Evolutionary conservation across 2,329 filamentous ascomycete genomes (phyloP), one percentile per base, ranked within the genome.

Genomic region (Aaosphaeria arxii): DNA sequence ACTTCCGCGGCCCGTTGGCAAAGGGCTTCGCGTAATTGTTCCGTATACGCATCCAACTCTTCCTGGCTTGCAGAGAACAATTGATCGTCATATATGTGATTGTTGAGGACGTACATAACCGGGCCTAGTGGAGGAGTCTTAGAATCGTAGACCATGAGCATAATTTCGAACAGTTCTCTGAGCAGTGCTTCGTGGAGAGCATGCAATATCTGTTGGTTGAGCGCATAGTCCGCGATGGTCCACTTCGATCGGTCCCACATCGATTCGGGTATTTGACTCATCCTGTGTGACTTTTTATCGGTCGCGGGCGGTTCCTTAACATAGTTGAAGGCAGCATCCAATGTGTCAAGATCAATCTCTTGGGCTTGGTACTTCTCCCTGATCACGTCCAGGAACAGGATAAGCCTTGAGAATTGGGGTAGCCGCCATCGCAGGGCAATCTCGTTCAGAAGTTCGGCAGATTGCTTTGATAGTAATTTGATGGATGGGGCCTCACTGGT

Each of bases 381-480:
- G 5, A 90, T 81, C 47, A 95, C 88, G 72, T 97, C 94, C 33
- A 97, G 74, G 59, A 96, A 86, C 5, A 92, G 73, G 5, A 95
- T 84, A 44, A 90, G 78, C 40, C 91, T 83, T 4, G 90, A 89
- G 62, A 86, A 90, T 55, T 87, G 85, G 2, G 92, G 91, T 52
- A 99, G 80, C 43, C 94, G 86, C 94, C 94, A 99, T 61, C 91
- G 84, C 53, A 90, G 76, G 50, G 87, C 89, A 48, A 96, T 79
- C 68, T 97, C 92, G 51, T 87, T 88, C 53, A 99, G 72, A 41
- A 99, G 75, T 47, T 96, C 91, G 43, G 84, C 80, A 2, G 90
- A 94, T 52, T 88, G 83, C 59, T 86, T 89, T 1, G 90, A 94
- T 17, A 86, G 62, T 17, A 86, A 56, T 52, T 79, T 82, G 51